A percentile compares a stretch with the other conserved stretches of the same genome.
Evolutionary conservation across 2,329 filamentous ascomycete species (phyloP).

Genomic region (Boeremia exigua): DNA sequence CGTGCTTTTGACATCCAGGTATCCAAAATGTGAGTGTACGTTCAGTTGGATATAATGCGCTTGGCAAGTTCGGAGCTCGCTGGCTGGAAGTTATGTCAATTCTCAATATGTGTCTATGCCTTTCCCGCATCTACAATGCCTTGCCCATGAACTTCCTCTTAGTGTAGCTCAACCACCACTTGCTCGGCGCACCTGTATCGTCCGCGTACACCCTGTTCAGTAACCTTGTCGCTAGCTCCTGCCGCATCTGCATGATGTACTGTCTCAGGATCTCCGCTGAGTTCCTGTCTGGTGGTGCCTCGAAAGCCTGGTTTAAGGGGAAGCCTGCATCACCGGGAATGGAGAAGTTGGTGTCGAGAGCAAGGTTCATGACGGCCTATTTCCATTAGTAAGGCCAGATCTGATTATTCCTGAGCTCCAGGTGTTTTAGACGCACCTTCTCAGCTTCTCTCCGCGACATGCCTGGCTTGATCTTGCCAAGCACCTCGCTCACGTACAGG

Average conservation of each 20-base stretch:
- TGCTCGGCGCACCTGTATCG: conserved; percentile 66
- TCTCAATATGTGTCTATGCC: background rate
- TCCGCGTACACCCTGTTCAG: conserved; percentile 87
- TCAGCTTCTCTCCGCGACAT: conserved; percentile 71
- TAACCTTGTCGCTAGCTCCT: conserved; percentile 85
- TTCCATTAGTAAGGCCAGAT: background rate
- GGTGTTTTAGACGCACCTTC: conserved; percentile 57
- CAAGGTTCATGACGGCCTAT: conserved; percentile 83
- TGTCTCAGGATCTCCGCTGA: conserved; percentile 87
- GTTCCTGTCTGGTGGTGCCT: conserved; percentile 83
- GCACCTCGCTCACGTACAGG: conserved; percentile 88
- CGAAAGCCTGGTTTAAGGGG: conserved; percentile 96
- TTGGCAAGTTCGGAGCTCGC: background rate
- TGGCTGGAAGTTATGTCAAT: background rate
- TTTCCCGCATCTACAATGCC: conserved; percentile 45
- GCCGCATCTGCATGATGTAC: conserved; percentile 90
- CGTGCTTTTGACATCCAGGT: background rate
- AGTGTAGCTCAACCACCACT: conserved; percentile 97
- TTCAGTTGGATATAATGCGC: background rate
- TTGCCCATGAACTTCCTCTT: conserved; percentile 99
- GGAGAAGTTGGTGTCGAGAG: conserved; percentile 91
- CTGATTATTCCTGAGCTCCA: background rate
- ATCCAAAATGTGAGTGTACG: background rate
- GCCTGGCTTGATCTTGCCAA: conserved; percentile 82
- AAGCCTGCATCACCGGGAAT: conserved; percentile 93